Evolutionary conservation across 2,329 filamentous ascomycete genomes (phyloP).

Genomic region (Onygenales sp.): DNA sequence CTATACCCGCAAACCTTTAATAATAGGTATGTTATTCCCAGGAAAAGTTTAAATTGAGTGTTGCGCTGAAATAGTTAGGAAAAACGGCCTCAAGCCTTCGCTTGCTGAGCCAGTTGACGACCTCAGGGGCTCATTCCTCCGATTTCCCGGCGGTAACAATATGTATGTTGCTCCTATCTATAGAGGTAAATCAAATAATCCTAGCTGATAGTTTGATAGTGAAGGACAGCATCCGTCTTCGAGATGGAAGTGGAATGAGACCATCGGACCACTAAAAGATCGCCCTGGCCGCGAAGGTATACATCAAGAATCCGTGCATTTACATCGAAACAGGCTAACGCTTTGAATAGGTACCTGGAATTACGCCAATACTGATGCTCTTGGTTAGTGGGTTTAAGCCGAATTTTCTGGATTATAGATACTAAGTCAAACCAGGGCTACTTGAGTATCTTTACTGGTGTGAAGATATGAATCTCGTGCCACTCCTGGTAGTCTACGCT

Average conservation of each 20-base stretch:
- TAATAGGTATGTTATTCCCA: conserved; percentile 20
- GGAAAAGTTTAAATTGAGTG: conserved; percentile 14
- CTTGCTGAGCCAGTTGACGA: conserved; percentile 44
- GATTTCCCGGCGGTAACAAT: conserved; percentile 59
- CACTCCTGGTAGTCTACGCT: conserved; percentile 48
- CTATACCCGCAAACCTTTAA: conserved; percentile 54
- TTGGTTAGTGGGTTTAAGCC: conserved; percentile 33
- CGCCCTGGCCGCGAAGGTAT: conserved; percentile 45
- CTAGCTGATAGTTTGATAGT: conserved; percentile 3
- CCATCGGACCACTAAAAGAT: conserved; percentile 30
- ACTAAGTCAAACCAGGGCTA: conserved; percentile 20
- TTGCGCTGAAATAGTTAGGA: conserved; percentile 6
- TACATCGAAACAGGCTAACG: background rate
- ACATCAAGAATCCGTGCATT: background rate
- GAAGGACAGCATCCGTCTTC: conserved; percentile 21
- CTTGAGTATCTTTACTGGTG: conserved; percentile 55
- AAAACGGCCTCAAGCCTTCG: conserved; percentile 50
- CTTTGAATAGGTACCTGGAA: conserved; percentile 36
- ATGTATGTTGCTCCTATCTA: conserved; percentile 26
- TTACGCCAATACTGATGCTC: conserved; percentile 53
- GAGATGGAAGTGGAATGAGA: conserved; percentile 34
- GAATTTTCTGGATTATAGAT: background rate
- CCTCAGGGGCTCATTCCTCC: conserved; percentile 49
- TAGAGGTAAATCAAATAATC: background rate
- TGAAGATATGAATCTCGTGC: conserved; percentile 50